A percentile compares a stretch with the other conserved stretches of the same genome.
Evolutionary conservation across 805 yeast genomes (phyloP).

Genomic region (Schwanniomyces pseudopolymorphus): DNA sequence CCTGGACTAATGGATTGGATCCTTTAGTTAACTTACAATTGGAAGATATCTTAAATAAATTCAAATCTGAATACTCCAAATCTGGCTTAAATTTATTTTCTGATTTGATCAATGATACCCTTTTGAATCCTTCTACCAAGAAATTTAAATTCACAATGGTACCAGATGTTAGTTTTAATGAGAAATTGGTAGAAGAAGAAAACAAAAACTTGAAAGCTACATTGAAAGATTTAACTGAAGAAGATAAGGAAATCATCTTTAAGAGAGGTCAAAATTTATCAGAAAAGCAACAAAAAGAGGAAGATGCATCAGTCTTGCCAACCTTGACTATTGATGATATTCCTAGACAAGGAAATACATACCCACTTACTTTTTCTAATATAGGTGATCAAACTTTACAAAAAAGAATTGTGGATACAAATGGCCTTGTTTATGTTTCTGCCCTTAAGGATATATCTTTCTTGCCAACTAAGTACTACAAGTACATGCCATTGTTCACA

Average conservation of each 20-base stretch:
- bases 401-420: conserved; percentile 64
- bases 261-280: conserved; percentile 61
- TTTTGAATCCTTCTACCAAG: conserved; percentile 48
- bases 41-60: conserved; percentile 55
- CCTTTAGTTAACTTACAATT: conserved; percentile 70
- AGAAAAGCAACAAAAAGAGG: conserved; percentile 62
- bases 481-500: conserved; percentile 73
- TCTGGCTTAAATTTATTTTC: conserved; percentile 57
- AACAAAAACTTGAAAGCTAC: conserved; percentile 44
- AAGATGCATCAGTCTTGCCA: conserved; percentile 80
- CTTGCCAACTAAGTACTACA: conserved; percentile 62
- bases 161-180: conserved; percentile 61
- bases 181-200: conserved; percentile 56
- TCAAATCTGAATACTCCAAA: conserved; percentile 57
- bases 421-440: conserved; percentile 77
- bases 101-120: conserved; percentile 52
- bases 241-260: conserved; percentile 57
- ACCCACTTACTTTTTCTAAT: conserved; percentile 25
- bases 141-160: conserved; percentile 72
- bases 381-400: conserved; percentile 34
- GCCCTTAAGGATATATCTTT: conserved; percentile 60
- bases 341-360: conserved; percentile 49
- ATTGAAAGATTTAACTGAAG: conserved; percentile 45
- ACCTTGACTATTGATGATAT: conserved; percentile 75
- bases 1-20: conserved; percentile 82